Base-by-base conservation (phyloP, 2,329 filamentous ascomycete genomes). In the Dryadomyces quercus-mongolicae region DNA sequence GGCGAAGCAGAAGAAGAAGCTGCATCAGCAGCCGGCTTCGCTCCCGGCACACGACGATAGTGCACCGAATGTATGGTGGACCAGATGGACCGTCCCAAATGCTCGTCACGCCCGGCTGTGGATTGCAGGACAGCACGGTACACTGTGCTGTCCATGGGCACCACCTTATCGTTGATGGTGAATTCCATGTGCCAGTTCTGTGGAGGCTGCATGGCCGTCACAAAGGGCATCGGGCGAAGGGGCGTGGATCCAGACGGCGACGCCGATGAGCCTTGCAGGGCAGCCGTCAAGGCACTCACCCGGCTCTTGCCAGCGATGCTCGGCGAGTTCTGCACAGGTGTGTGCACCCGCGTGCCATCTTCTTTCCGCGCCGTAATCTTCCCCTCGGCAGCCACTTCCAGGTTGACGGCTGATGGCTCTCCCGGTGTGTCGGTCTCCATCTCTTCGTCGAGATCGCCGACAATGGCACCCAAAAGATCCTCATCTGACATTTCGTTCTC, bases 111-210 rank as follows among this genome's bases (percentile, higher is more conserved):
- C 54, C 65, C 70, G 49, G 69, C 61, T 0, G 70, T 65, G 7
- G 71, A 71, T 64, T 82, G 86, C 64, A 96, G 88, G 9, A 97
- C 88, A 36, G 93, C 93, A 49, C 92, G 85, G 64, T 97, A 98
- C 54, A 98, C 92, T 0, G 93, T 98, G 0, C 88, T 96, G 62
- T 97, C 91, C 61, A 91, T 93, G 0, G 87, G 77, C 56, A 98
- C 86, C 1, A 86, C 78, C 66, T 90, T 89, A 53, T 80, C 86
- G 59, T 94, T 86, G 51, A 97, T 79, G 60, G 82, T 91, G 69
- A 98, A 98, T 64, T 97, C 88, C 57, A 98, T 90, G 63, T 98
- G 92, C 93, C 93, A 98, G 64, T 97, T 91, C 64, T 94, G 86
- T 1, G 91, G 88, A 15, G 87, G 75, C 61, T 91, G 87, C 52